Percentiles rank a stretch among this genome's conserved stretches.
phyloP scores from a whole-genome alignment of 1,139 yeast species.

The Yamadazyma diddensiae region DNA sequence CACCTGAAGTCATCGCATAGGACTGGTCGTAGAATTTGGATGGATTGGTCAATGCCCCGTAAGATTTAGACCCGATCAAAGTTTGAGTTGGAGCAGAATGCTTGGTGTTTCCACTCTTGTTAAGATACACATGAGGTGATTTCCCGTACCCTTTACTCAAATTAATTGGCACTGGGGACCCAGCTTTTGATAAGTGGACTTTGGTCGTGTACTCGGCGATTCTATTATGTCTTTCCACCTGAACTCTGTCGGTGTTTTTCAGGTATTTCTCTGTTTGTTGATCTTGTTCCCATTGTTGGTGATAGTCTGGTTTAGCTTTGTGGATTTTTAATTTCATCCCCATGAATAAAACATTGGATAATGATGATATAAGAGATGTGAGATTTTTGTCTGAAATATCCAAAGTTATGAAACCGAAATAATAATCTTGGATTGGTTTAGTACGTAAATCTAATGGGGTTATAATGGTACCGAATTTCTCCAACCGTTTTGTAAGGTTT shows the following conservation, averaged over 20 bases:
- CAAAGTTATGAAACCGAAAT: conserved; percentile 69
- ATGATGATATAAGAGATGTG: conserved; percentile 48
- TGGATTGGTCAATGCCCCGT: conserved; percentile 26
- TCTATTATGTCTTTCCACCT: conserved; percentile 37
- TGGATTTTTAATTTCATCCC: conserved; percentile 64
- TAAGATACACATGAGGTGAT: conserved; percentile 34
- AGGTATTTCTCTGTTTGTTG: conserved; percentile 27
- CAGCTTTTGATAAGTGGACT: conserved; percentile 19
- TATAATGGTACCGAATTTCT: conserved; percentile 47
- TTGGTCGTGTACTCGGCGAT: conserved; percentile 38
- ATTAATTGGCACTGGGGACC: conserved; percentile 15
- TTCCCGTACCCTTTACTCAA: conserved; percentile 24
- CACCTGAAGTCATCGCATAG: conserved; percentile 25
- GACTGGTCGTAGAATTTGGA: conserved; percentile 13
- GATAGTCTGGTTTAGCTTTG: conserved; percentile 35
- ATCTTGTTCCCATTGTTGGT: conserved; percentile 45
- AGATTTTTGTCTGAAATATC: conserved; percentile 43
- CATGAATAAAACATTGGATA: conserved; percentile 72
- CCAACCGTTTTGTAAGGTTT: conserved; percentile 45
- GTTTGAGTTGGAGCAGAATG: conserved; percentile 30
- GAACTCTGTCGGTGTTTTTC: conserved; percentile 19
- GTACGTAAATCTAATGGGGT: conserved; percentile 46
- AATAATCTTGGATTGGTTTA: conserved; percentile 47
- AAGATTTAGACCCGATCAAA: conserved; percentile 33
- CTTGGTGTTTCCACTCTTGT: conserved; percentile 36